Evolutionary conservation across 2,329 filamentous ascomycete species (phyloP), one percentile per base, ranked within the genome.

Genomic region (Ophiostoma pallidulum): DNA sequence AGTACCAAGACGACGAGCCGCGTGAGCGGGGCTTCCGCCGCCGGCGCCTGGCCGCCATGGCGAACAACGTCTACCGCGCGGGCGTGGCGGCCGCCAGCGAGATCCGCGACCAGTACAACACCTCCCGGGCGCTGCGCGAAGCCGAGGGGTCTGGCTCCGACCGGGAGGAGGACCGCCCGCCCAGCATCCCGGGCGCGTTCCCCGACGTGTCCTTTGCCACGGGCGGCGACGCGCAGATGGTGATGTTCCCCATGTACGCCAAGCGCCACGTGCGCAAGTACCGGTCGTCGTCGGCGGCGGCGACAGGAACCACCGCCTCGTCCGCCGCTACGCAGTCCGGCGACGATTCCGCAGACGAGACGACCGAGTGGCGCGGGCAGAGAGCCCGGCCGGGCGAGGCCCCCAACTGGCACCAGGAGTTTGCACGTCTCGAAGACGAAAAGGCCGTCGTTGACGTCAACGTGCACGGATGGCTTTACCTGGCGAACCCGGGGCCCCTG

Each of bases 231-330:
- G 89, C 96, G 62, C 87, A 97, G 67, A 87, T 98, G 81, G 79
- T 98, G 9, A 63, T 98, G 20, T 98, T 98, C 57, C 92, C 92
- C 0, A 96, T 88, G 45, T 98, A 98, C 62, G 88, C 87, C 8
- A 81, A 90, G 60, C 74, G 74, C 51, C 84, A 94, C 62, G 64
- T 77, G 29, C 82, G 73, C 50, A 81, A 91, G 62, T 65, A 75
- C 60, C 24, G 37, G 37, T 26, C 35, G 16, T 3, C 19, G 10
- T 12, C 22, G 12, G 12, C 14, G 14, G 29, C 16, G 22, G 26
- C 8, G 12, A 18, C 24, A n/a, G n/a, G n/a, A n/a, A n/a, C n/a
- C n/a, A n/a, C n/a, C n/a, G n/a, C n/a, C n/a, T n/a, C n/a, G n/a
- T n/a, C n/a, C n/a, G n/a, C n/a, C n/a, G n/a, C n/a, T n/a, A n/a